Conservation (phyloP, 1,284 basidiomycete species). For the Leucoagaricus sp. region DNA sequence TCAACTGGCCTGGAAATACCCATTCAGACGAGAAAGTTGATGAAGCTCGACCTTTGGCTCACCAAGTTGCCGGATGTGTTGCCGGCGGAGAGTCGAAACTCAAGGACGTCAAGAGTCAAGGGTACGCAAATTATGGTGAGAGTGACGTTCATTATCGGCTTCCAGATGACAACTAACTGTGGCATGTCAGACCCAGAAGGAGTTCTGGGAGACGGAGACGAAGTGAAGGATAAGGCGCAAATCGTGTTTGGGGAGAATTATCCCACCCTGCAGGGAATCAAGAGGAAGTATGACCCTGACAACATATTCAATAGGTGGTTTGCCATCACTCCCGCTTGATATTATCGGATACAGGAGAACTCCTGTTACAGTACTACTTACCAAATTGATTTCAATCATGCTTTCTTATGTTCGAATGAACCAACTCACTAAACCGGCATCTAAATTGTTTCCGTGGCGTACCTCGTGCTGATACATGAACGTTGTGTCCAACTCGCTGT, state of each 20-base stretch:
- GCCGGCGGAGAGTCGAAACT: conserved; percentile 24
- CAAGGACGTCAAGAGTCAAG: conserved; percentile 25
- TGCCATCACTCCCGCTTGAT: conserved; percentile 31
- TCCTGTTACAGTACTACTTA: no score
- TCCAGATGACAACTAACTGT: not conserved
- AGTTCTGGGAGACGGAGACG: conserved; percentile 11
- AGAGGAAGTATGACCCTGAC: conserved; percentile 52
- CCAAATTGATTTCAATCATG: no score
- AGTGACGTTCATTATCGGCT: not conserved
- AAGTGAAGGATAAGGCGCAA: conserved; percentile 29
- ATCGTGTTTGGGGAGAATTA: conserved; percentile 48
- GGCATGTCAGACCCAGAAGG: conserved; percentile 20
- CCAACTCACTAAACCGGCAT: not conserved
- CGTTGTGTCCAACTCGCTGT: no score
- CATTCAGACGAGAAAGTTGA: conserved; percentile 23
- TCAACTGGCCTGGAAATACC: conserved; percentile 38
- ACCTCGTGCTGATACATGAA: no score
- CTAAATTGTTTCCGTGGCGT: no score
- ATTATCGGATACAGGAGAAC: no score
- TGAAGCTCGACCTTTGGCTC: conserved; percentile 26
- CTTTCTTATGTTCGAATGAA: not conserved
- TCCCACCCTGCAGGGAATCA: conserved; percentile 46
- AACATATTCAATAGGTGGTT: conserved; percentile 57
- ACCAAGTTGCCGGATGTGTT: conserved; percentile 29
- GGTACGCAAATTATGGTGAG: conserved; percentile 41